Evolutionary conservation across 768 basidiomycete genomes (phyloP), one percentile per base, ranked within the genome.

Genomic region (Hygrocybe coccinea): DNA sequence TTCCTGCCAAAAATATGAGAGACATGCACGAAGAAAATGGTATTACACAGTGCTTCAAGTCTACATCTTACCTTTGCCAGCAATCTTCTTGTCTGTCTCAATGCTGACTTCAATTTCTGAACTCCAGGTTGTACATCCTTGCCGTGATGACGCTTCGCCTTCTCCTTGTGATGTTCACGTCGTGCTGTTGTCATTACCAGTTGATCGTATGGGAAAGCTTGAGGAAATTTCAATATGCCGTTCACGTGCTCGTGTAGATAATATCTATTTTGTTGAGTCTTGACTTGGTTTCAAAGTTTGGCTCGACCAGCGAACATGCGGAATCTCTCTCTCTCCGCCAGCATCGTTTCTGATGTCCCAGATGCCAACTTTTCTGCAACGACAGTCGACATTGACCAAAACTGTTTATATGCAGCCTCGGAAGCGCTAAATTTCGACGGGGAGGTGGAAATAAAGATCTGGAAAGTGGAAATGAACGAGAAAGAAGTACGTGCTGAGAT

Each of bases 61-160:
- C 48, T 2, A 10, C 47, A 14, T 60, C 69, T 56, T 39, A 89
- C 89, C 78, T 88, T 94, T 22, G 88, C 86, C 34, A 95, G 77
- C 36, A 97, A 71, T 46, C 95, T 74, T 58, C 82, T 81, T 1
- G 92, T 87, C 71, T 95, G 93, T 52, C 95, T 76, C 52, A 97
- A 71, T 24, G 85, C 76, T 5, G 92, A 80, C 68, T 97, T 97
- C 59, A 95, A 73, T 71, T 92, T 97, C 62, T 88, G 88, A 5
- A 93, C 79, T 14, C 93, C 92, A 2, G 85, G 86, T 5, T 76
- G 50, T 2, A 65, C 68, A 38, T 54, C 62, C 29, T 46, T 52
- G 33, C 3, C 19, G 8, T 21, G 11, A 12, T 52, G 62, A 19
- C 60, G 54, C 47, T 70, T 70, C 10, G 57, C 65, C 55, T 68